Evolutionary conservation across 2,329 filamentous ascomycete species (phyloP), one percentile per base, ranked within the genome.

Genomic region (Ascochyta koolunga): DNA sequence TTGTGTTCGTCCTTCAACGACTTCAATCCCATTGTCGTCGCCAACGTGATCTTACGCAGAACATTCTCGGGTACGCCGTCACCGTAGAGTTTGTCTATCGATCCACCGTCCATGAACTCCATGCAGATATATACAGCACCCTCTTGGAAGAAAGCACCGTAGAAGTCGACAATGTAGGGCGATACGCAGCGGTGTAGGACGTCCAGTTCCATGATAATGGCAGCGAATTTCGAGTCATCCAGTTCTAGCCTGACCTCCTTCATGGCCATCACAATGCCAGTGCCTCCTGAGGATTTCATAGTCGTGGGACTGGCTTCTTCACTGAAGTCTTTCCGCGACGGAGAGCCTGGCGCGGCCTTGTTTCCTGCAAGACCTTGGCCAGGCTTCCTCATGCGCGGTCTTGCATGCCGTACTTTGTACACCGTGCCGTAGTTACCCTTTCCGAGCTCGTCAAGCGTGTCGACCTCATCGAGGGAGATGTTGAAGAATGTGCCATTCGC

Each of bases 351-450:
- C 11, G 69, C 60, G 24, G 70, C 68, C 64, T 85, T 82, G 68
- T 85, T 86, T 18, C 85, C 85, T 41, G 83, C 79, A 50, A 88
- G 65, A 24, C 86, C 86, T 62, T 83, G 77, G 2, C 86, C 86
- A 8, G 82, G 81, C 68, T 81, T 81, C 48, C 86, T 80, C 72
- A 88, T 81, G 40, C 81, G 81, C 7, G 86, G 85, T 68, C 91
- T 88, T 51, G 89, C 86, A 77, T 99, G 95, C 66, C 89, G 86
- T 52, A 98, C 95, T 75, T 95, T 97, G 82, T 96, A 98, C 4
- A 99, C 95, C 1, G 93, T 98, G 56, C 95, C 95, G 68, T 99
- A 99, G 73, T 99, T 99, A 35, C 95, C 95, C 76, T 98, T 99
- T 40, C 95, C 95, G 11, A 99, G 80, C 78, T 99, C 95, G 58